Base-by-base conservation (phyloP, 768 basidiomycete species). In the Sporobolomyces roseus region DNA sequence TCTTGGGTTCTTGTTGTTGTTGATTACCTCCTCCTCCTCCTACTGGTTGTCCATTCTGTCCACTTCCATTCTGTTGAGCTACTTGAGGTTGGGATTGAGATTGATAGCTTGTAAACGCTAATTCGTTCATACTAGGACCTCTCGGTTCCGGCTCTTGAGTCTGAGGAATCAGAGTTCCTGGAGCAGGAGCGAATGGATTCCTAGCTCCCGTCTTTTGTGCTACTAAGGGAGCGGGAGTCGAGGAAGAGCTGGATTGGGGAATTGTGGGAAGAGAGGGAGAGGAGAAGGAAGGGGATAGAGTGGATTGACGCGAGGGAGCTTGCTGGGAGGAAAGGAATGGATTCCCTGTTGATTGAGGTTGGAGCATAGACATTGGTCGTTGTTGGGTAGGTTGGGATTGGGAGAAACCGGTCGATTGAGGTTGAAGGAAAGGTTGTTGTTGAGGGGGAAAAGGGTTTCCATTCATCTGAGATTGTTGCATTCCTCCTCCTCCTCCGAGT, bases 161-260 rank as follows among this genome's bases (percentile, higher is more conserved):
- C 21, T 81, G 80, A 29, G 85, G 80, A 13, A 83, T 62, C 29
- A 70, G 23, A 1, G 68, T 48, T 14, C 78, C 82, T 8, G 84
- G 81, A 6, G 89, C 85, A 35, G 85, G 84, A 9, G 92, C 93
- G 71, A 99, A 99, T 4, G 96, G 96, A 82, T 99, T 99, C 73
- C 86, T 87, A 10, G 91, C 90, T 32, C 96, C 94, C 4, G 96
- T 99, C 77, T 88, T 86, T 77, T 98, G 93, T 9, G 92, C 83
- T 74, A 85, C 87, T 32, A 97, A 83, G 10, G 75, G 74, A 8
- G 74, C 38, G 68, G 77, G 52, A 64, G 67, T 0, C 33, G 78
- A 70, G 29, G 74, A 29, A 45, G 78, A 73, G 25, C 70, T 59
- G 61, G 78, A 78, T 48, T 23, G 75, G 65, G 4, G 78, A 75